Percentiles rank a stretch among this genome's conserved stretches.
Evolutionary conservation across 495 filamentous ascomycete genomes (phyloP).

Genomic region (Choiromyces venosus): DNA sequence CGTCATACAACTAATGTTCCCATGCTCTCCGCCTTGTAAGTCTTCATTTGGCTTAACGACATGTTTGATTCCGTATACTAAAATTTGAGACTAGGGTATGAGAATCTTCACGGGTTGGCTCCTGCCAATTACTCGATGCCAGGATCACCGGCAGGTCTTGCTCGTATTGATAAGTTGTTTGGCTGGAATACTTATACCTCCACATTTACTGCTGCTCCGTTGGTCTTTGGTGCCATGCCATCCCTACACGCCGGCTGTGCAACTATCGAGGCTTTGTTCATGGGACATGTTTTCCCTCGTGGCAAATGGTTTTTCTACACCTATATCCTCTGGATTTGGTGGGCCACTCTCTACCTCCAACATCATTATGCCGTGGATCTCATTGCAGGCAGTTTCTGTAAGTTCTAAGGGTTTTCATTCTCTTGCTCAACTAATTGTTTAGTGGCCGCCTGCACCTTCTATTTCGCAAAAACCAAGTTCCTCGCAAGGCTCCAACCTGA

Average conservation of each 20-base stretch:
- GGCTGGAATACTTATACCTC: constrained; percentile 90
- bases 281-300: constrained; percentile 82
- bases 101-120: constrained; percentile 78
- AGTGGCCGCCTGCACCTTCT: constrained; percentile 76
- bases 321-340: constrained; percentile 92
- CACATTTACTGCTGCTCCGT: constrained; percentile 77
- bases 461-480: constrained; percentile 71
- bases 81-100: constrained; percentile 54
- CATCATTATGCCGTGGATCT: constrained; percentile 96
- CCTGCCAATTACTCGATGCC: constrained; percentile 88
- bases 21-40: constrained; percentile 79
- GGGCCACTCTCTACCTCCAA: constrained; percentile 92
- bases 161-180: constrained; percentile 77
- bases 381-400: constrained; percentile 71
- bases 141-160: constrained; percentile 81
- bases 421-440: constrained; percentile 9
- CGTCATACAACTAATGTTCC: constrained; percentile 77
- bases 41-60: not conserved
- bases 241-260: constrained; percentile 84
- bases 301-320: constrained; percentile 67
- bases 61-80: not conserved
- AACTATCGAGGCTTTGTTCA: constrained; percentile 84
- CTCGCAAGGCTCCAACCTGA: constrained; percentile 76
- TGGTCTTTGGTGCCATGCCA: constrained; percentile 94
- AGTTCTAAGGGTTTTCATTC: constrained; percentile 30